Percentiles rank a stretch among this genome's conserved stretches.
Conservation (phyloP, 2,329 filamentous ascomycete species). For the Colletotrichum sp. region DNA sequence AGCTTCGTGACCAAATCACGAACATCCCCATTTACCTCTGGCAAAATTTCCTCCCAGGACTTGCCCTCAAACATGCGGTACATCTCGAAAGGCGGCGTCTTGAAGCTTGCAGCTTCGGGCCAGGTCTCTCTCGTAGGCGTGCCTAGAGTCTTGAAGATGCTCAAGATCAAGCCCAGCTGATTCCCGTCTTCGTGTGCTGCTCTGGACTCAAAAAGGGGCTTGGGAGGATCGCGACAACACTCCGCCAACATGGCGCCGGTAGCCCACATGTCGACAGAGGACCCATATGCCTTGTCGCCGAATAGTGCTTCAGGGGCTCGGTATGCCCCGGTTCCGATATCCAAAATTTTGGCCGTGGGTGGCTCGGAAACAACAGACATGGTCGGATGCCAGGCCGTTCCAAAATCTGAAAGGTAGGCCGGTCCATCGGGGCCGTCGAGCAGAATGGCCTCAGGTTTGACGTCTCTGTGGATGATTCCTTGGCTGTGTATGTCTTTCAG, state of each 20-base stretch:
- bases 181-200: constrained; percentile 78
- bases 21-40: constrained; percentile 60
- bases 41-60: constrained; percentile 74
- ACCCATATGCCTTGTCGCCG: constrained; percentile 75
- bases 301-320: constrained; percentile 91
- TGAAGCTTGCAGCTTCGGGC: constrained; percentile 77
- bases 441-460: constrained; percentile 92
- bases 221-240: constrained; percentile 58
- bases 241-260: constrained; percentile 86
- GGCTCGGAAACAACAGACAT: constrained; percentile 67
- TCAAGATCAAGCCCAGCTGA: constrained; percentile 88
- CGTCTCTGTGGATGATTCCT: constrained; percentile 88
- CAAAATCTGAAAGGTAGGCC: constrained; percentile 88
- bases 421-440: constrained; percentile 71
- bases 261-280: constrained; percentile 86
- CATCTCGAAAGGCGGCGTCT: constrained; percentile 85
- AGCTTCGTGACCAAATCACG: constrained; percentile 71
- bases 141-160: constrained; percentile 90
- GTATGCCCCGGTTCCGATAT: constrained; percentile 93
- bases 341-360: constrained; percentile 76
- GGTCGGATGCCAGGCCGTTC: constrained; percentile 81
- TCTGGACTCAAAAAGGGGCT: constrained; percentile 83
- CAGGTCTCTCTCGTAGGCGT: constrained; percentile 82
- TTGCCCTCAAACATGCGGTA: constrained; percentile 76
- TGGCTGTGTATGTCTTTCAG: constrained; percentile 74